These are phyloP conservation scores for Geotrichum cucujoidarum DNA, from an alignment of 1,139 yeast species.

Conservation along the genomic window DNA sequence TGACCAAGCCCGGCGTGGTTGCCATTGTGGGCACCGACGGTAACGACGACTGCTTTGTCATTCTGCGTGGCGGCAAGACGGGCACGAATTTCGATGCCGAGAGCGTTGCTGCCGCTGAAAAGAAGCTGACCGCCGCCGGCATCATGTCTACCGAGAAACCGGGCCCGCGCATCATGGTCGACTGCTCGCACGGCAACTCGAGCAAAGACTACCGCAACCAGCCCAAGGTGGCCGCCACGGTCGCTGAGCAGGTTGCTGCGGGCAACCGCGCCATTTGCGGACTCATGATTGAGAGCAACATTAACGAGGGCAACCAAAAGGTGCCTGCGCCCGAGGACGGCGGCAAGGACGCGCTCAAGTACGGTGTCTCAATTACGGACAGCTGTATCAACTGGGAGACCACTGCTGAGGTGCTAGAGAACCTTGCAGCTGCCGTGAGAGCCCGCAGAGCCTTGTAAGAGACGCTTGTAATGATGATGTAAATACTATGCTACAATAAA, in stretches of 20 bases:
- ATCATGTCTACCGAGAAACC: constrained; percentile 25
- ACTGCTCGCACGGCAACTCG: constrained; percentile 97
- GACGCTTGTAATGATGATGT: no score
- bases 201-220: constrained; percentile 91
- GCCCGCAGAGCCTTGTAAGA: constrained; percentile 51
- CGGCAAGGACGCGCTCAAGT: constrained; percentile 70
- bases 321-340: constrained; percentile 53
- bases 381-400: constrained; percentile 93
- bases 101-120: constrained; percentile 72
- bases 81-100: constrained; percentile 88
- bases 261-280: constrained; percentile 84
- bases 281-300: constrained; percentile 92
- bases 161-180: constrained; percentile 69
- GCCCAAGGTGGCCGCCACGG: constrained; percentile 76
- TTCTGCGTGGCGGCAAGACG: constrained; percentile 90
- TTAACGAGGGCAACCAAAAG: constrained; percentile 86
- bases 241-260: constrained; percentile 71
- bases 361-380: constrained; percentile 96
- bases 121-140: constrained; percentile 44
- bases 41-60: constrained; percentile 68
- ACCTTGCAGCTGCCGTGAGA: constrained; percentile 76
- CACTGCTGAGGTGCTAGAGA: constrained; percentile 72
- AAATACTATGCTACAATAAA: no score
- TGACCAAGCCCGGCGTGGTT: constrained; percentile 92
- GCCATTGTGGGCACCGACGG: constrained; percentile 96